Percentiles rank a stretch among this genome's conserved stretches.
Evolutionary conservation across 176 grass and related monocot genomes (phyloP).

Genomic region (Oryza australiensis): DNA sequence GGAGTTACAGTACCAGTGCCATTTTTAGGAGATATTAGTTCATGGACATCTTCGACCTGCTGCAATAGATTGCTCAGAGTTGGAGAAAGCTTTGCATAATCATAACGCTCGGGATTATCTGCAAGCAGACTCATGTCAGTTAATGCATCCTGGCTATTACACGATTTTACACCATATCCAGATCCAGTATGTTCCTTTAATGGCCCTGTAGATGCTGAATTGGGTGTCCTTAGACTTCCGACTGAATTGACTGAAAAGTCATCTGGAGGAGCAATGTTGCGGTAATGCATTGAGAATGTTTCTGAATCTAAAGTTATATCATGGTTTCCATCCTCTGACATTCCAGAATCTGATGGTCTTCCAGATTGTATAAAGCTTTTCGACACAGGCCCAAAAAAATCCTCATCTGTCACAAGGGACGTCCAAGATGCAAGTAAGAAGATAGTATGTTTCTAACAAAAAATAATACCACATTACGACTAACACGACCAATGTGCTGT

Average conservation of each 20-base stretch:
- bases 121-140: slow-evolving; percentile 68
- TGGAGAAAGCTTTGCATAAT: slow-evolving; percentile 58
- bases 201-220: slow-evolving; percentile 12
- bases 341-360: slow-evolving; percentile 72
- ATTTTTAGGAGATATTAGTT: slow-evolving; percentile 34
- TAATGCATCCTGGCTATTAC: slow-evolving; percentile 20
- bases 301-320: slow-evolving; percentile 90
- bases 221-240: slow-evolving; percentile 55
- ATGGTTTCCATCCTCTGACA: slow-evolving; percentile 73
- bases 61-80: slow-evolving; percentile 53
- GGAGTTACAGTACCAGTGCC: slow-evolving; percentile 1
- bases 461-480: slow-evolving; percentile 18
- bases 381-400: slow-evolving; percentile 92
- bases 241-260: slow-evolving; percentile 64
- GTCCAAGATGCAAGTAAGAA: slow-evolving; percentile 28
- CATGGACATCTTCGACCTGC: slow-evolving; percentile 43
- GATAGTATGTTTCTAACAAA: not conserved
- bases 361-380: slow-evolving; percentile 74
- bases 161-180: slow-evolving; percentile 40
- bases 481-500: slow-evolving; percentile 11
- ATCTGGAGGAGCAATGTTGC: slow-evolving; percentile 54
- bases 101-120: slow-evolving; percentile 35
- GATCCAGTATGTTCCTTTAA: slow-evolving; percentile 42
- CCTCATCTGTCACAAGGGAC: slow-evolving; percentile 59
- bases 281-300: slow-evolving; percentile 80